Base-by-base conservation (phyloP, 2,329 filamentous ascomycete genomes). In the Diaporthe sp. region DNA sequence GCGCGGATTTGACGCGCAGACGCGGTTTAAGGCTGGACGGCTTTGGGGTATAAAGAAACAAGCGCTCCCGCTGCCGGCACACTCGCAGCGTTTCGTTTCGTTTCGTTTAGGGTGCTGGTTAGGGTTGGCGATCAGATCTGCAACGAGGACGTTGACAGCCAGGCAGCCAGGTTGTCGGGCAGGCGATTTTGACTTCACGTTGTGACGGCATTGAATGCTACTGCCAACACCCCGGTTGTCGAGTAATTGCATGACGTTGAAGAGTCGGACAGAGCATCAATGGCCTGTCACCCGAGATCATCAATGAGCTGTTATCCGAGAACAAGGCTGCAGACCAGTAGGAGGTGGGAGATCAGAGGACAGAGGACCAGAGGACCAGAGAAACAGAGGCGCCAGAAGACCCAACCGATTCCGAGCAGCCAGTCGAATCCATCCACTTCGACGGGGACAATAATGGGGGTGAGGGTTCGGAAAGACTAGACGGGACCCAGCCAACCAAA, bases 1-100 rank as follows among this genome's bases (percentile, higher is more conserved):
- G 68, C 75, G 68, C 75, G 72, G 67, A 53, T 75, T 68, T 70
- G 73, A 72, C 75, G 68, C 75, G 75, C 73, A 76, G 73, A 60
- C 75, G 75, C 75, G 75, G 47, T 68, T 53, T 73, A 73, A 73
- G 71, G 71, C 58, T 73, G 71, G 71, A 37, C 37, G 47, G 47
- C 47, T n/a, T 65, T 37, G 49, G 25, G n/a, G 12, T 73, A 65
- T 65, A 65, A 73, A 73, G 71, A 73, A 65, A 65, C 71, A 73
- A 65, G 71, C 71, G 71, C 71, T 65, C 71, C 71, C 71, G 58
- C 65, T 70, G 65, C 49, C 49, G 65, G 65, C 60, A 65, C 39
- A 63, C 61, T 34, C 2, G 61, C 61, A 42, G 65, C 34, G 49
- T 42, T 53, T 25, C 58, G 71, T 65, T 65, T 22, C 71, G 55